phyloP scores from a whole-genome alignment of 2,329 filamentous ascomycete genomes.

The Metarhizium album region DNA sequence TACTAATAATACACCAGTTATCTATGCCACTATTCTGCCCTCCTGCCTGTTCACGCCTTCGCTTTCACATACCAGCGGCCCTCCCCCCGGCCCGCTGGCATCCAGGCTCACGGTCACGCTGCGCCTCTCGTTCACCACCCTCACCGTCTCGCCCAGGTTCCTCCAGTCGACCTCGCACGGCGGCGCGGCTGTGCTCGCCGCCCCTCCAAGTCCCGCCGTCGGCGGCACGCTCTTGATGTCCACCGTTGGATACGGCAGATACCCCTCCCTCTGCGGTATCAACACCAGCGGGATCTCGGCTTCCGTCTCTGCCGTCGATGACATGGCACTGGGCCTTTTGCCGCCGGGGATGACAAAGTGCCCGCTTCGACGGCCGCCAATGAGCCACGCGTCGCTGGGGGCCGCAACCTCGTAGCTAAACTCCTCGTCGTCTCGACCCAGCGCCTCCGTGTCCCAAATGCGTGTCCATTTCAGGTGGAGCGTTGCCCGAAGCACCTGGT shows the following conservation, averaged over 20 bases:
- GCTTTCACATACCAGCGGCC: slow-evolving; percentile 56
- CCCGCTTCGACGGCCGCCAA: slow-evolving; percentile 71
- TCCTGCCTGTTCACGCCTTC: slow-evolving; percentile 27
- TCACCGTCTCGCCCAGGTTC: slow-evolving; percentile 66
- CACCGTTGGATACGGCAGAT: slow-evolving; percentile 64
- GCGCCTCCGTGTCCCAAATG: slow-evolving; percentile 43
- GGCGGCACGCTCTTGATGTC: slow-evolving; percentile 58
- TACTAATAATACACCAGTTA: too few species aligned
- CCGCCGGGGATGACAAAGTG: slow-evolving; percentile 54
- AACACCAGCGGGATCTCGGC: slow-evolving; percentile 59
- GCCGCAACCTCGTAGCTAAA: slow-evolving; percentile 78
- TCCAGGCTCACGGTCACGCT: slow-evolving; percentile 66
- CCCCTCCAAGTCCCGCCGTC: slow-evolving; percentile 15
- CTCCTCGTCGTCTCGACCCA: slow-evolving; percentile 42
- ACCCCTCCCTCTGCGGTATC: slow-evolving; percentile 69
- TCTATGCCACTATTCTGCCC: slow-evolving; percentile 27
- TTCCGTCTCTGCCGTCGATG: slow-evolving; percentile 38
- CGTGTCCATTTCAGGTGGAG: slow-evolving; percentile 54
- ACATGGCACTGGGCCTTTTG: slow-evolving; percentile 28
- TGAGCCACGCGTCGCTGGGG: slow-evolving; percentile 66
- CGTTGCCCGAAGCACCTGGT: slow-evolving; percentile 53
- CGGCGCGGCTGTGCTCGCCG: slow-evolving; percentile 11
- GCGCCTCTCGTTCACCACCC: slow-evolving; percentile 60
- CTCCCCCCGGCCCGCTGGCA: slow-evolving; percentile 52
- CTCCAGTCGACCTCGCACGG: slow-evolving; percentile 69